A percentile compares a stretch with the other conserved stretches of the same genome.
These are phyloP conservation scores for Linum usitatissimum DNA, from an alignment of 345 rosid genomes.

Conservation along the genomic window DNA sequence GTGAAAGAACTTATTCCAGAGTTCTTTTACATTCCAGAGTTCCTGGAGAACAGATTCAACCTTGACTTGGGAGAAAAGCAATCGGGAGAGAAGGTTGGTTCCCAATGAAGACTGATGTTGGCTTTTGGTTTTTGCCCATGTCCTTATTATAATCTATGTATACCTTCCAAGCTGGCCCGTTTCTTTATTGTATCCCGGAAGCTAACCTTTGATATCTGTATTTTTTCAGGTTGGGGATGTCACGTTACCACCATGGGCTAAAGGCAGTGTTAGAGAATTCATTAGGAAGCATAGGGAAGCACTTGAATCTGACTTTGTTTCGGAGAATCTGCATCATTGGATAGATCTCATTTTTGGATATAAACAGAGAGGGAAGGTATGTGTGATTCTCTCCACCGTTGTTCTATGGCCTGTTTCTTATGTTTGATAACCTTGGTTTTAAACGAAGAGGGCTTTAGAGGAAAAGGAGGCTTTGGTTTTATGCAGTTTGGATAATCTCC, in stretches of 20 bases:
- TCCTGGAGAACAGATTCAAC: constrained; percentile 68
- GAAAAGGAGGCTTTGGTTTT: not conserved
- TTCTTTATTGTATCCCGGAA: not conserved
- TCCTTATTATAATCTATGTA: constrained; percentile 11
- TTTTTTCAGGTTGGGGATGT: constrained; percentile 76
- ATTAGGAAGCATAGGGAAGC: constrained; percentile 90
- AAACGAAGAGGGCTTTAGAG: not conserved
- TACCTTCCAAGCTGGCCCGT: not conserved
- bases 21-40: constrained; percentile 97
- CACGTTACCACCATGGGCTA: constrained; percentile 93
- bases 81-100: constrained; percentile 92
- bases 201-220: constrained; percentile 3
- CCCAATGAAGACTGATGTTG: constrained; percentile 5
- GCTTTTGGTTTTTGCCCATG: constrained; percentile 3
- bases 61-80: constrained; percentile 97
- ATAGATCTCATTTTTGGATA: constrained; percentile 96
- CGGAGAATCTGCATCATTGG: constrained; percentile 98
- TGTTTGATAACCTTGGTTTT: not conserved
- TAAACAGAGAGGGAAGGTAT: constrained; percentile 98
- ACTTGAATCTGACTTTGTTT: constrained; percentile 86
- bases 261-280: constrained; percentile 87
- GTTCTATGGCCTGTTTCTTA: not conserved
- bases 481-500: not conserved
- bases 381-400: constrained; percentile 6
- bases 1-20: constrained; percentile 98